Evolutionary conservation across 2,329 filamentous ascomycete genomes (phyloP), one percentile per base, ranked within the genome.

Genomic region (Cadophora luteo-olivacea): DNA sequence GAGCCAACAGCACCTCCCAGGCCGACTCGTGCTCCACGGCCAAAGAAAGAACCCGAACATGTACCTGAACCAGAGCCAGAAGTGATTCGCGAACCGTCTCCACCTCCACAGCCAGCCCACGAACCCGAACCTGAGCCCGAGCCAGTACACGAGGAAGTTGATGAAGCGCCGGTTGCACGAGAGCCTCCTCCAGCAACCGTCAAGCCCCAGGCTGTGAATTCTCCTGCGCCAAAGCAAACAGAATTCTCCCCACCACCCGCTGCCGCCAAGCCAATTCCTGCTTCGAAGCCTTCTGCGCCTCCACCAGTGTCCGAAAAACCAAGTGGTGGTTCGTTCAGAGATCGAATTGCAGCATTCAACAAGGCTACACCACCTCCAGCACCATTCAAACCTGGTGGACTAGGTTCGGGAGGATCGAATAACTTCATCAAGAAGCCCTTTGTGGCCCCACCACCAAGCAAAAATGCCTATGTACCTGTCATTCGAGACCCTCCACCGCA

Each of bases 261-360:
- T 61, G 75, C 76, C 51, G 74, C 77, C 16, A 76, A 75, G 61
- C 64, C 70, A 48, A 64, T 55, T 22, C 62, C 72, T 38, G 12
- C 61, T 11, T 67, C 68, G 54, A 75, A 78, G 65, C 70, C 79
- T 29, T 76, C 78, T 74, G 78, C 82, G 66, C 84, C 89, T 25
- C 90, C 92, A 49, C 91, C 93, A 14, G 85, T 86, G 11, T 80
- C 84, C 11, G 92, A 93, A 74, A 97, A 97, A 79, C 93, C 94
- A 33, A 79, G 80, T 12, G 85, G 83, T 57, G 92, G 87, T 76
- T 93, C 96, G 1, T 98, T 99, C 83, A 94, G 88, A 78, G 96
- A 98, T 81, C 92, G 96, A 71, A 97, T 99, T 78, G 96, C 96
- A 41, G 95, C 96, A 55, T 99, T 99, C 83, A 99, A 99, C 81